These are phyloP conservation scores for Cercophora scortea DNA, from an alignment of 495 filamentous ascomycete genomes.

Conservation along the genomic window DNA sequence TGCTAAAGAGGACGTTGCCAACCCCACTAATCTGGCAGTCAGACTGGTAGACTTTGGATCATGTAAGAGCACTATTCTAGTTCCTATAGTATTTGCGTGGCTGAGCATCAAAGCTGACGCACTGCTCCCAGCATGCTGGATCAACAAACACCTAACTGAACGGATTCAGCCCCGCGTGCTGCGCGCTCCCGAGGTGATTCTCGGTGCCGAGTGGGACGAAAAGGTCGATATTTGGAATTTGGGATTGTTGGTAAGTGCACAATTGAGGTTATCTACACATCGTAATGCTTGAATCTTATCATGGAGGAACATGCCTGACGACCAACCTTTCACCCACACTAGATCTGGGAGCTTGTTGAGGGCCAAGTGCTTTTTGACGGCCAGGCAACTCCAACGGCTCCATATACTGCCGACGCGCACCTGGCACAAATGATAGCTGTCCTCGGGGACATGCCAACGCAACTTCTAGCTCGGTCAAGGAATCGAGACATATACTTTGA, in stretches of 20 bases:
- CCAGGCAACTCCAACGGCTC: constrained; percentile 1
- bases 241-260: background rate
- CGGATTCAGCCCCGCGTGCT: constrained; percentile 6
- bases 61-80: background rate
- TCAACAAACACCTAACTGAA: background rate
- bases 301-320: background rate
- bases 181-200: constrained; percentile 4
- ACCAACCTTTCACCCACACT: background rate
- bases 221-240: constrained; percentile 6
- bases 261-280: too few relatives aligned
- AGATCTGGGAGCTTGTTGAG: constrained; percentile 4
- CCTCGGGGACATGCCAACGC: constrained; percentile 1
- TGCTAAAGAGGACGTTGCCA: background rate
- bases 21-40: background rate
- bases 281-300: too few relatives aligned
- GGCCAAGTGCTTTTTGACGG: constrained; percentile 3
- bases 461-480: constrained; percentile 3
- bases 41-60: constrained; percentile 5
- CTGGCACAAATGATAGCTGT: constrained; percentile 4
- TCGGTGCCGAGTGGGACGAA: constrained; percentile 3
- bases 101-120: background rate
- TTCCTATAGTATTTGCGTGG: background rate
- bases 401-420: constrained; percentile 3
- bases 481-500: constrained; percentile 1
- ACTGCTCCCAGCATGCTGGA: background rate